A percentile compares a stretch with the other conserved stretches of the same genome.
These are phyloP conservation scores for Schizonepeta tenuifolia DNA, from an alignment of 257 asterid species.

Conservation along the genomic window DNA sequence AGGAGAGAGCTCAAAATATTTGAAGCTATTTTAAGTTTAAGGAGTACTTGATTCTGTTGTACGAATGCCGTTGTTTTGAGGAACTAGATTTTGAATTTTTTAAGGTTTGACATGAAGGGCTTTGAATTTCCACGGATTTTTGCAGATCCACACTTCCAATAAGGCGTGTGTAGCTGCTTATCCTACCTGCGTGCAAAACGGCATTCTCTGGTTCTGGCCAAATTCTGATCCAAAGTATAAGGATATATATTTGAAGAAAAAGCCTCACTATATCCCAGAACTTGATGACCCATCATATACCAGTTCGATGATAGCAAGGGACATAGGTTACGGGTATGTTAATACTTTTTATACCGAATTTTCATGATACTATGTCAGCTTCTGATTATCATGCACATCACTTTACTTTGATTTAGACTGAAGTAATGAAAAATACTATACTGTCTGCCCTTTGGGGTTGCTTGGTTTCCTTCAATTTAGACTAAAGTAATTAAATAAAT, in stretches of 20 bases:
- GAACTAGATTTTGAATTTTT: neutral
- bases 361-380: constrained; percentile 5
- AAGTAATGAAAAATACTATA: neutral
- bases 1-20: neutral
- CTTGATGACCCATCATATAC: constrained; percentile 82
- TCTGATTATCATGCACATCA: neutral
- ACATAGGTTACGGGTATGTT: constrained; percentile 79
- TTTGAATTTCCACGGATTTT: constrained; percentile 27
- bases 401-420: neutral
- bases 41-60: constrained; percentile 21
- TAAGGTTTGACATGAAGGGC: constrained; percentile 5
- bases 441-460: neutral
- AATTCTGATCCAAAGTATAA: constrained; percentile 66
- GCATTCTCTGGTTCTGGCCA: constrained; percentile 95
- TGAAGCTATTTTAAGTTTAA: neutral
- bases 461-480: neutral
- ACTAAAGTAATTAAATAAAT: too few species aligned
- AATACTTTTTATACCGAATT: constrained; percentile 1
- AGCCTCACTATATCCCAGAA: constrained; percentile 85
- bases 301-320: constrained; percentile 61
- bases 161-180: constrained; percentile 85
- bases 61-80: neutral
- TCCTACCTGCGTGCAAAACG: constrained; percentile 85
- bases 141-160: constrained; percentile 77
- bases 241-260: constrained; percentile 57